Evolutionary conservation across 495 filamentous ascomycete genomes (phyloP).

Genomic region (Hypoxylon intermedium): DNA sequence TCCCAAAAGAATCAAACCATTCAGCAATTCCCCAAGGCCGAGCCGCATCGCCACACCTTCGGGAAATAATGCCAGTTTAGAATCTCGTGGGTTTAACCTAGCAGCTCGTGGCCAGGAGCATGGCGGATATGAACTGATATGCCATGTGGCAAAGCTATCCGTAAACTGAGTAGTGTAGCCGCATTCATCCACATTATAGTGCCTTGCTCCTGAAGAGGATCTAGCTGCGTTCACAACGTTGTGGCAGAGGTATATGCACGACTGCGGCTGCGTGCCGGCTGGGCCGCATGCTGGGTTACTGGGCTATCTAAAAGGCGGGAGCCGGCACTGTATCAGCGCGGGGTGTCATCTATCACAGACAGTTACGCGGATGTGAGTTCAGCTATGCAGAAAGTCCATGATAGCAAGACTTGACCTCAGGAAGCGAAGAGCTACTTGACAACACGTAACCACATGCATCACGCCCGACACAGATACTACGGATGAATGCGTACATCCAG

Average conservation of each 20-base stretch:
- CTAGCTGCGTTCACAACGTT: background rate
- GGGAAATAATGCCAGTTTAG: background rate
- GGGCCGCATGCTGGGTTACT: constrained; percentile 9
- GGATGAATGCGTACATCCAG: too few relatives aligned
- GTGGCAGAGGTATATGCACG: constrained; percentile 3
- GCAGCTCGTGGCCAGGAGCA: background rate
- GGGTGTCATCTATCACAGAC: constrained; percentile 21
- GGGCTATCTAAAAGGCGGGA: constrained; percentile 6
- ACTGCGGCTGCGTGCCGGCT: constrained; percentile 11
- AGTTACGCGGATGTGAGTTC: background rate
- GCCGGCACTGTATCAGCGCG: constrained; percentile 7
- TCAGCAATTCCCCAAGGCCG: background rate
- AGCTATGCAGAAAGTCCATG: background rate
- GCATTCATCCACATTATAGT: background rate
- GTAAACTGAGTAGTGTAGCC: background rate
- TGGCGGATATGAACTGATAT: constrained; percentile 1
- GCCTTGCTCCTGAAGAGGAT: background rate
- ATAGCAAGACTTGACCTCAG: background rate
- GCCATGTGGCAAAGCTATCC: constrained; percentile 5
- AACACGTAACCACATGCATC: too few relatives aligned
- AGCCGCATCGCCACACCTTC: background rate
- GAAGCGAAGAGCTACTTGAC: too few relatives aligned
- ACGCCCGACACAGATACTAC: too few relatives aligned
- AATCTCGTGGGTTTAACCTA: background rate
- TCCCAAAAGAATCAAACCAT: background rate